Conservation (phyloP, 331 rosid species). For the Phaseolus coccineus region DNA sequence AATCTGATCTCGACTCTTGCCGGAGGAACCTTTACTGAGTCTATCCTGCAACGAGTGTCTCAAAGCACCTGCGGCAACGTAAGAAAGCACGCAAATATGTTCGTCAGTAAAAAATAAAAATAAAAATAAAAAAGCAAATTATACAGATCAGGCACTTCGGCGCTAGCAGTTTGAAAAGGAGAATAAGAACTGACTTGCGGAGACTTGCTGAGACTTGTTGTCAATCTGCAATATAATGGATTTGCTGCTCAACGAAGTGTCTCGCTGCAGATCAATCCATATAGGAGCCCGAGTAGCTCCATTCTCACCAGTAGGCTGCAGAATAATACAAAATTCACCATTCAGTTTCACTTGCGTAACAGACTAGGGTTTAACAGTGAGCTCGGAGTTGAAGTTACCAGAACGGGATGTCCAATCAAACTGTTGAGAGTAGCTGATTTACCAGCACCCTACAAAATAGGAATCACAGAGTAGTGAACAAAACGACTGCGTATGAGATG, state of each 20-base stretch:
- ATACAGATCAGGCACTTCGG: constrained; percentile 42
- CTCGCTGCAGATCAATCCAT: constrained; percentile 87
- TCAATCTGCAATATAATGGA: constrained; percentile 93
- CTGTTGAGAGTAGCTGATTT: constrained; percentile 96
- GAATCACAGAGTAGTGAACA: neutral
- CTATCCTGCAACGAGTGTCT: constrained; percentile 95
- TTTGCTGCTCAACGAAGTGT: constrained; percentile 89
- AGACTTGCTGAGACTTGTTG: constrained; percentile 91
- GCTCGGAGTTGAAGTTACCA: constrained; percentile 63
- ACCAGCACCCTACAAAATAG: constrained; percentile 80
- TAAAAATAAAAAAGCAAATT: neutral
- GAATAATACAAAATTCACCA: constrained; percentile 18
- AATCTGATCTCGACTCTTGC: constrained; percentile 85
- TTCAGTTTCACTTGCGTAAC: neutral
- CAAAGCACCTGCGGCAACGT: constrained; percentile 72
- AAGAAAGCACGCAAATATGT: constrained; percentile 18
- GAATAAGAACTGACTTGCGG: constrained; percentile 73
- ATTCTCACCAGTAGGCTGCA: constrained; percentile 96
- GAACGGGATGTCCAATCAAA: constrained; percentile 93
- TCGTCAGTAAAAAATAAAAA: constrained; percentile 11
- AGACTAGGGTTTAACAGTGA: neutral
- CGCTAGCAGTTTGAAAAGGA: neutral
- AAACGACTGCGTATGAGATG: neutral
- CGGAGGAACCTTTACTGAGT: constrained; percentile 77
- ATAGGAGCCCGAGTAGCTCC: constrained; percentile 99